Evolutionary conservation across 352 stramenopile species (phyloP).

Genomic region (Phytopythium aichiense): DNA sequence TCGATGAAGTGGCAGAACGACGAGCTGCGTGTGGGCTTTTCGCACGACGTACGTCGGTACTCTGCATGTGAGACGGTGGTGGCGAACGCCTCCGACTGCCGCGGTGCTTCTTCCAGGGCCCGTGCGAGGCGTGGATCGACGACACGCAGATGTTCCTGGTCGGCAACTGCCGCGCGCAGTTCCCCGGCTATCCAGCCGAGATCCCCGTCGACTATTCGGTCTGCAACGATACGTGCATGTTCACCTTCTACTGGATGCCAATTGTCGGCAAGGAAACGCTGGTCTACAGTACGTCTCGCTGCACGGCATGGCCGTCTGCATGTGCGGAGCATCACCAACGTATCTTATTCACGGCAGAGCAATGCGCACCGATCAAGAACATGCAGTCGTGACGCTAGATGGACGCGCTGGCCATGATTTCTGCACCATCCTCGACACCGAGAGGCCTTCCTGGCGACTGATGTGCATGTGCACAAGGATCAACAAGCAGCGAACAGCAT

Average conservation of each 20-base stretch:
- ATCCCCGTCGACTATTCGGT: constrained; percentile 30
- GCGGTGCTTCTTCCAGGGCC: constrained; percentile 8
- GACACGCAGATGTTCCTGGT: constrained; percentile 13
- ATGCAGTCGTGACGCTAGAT: background rate
- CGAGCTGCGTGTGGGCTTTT: constrained; percentile 17
- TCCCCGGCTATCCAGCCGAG: constrained; percentile 18
- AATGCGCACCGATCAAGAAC: constrained; percentile 15
- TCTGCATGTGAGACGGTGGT: background rate
- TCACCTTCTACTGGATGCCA: constrained; percentile 40
- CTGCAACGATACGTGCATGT: constrained; percentile 28
- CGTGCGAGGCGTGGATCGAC: constrained; percentile 29
- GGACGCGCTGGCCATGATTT: background rate
- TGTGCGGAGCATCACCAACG: background rate
- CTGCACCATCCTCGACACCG: background rate
- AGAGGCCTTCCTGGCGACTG: background rate
- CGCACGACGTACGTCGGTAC: constrained; percentile 10
- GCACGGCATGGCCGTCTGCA: background rate
- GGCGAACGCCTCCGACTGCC: background rate
- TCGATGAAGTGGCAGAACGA: constrained; percentile 27
- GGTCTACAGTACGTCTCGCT: constrained; percentile 17
- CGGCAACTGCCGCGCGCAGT: constrained; percentile 22
- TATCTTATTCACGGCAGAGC: background rate
- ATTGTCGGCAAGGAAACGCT: constrained; percentile 23
- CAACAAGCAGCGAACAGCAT: background rate
- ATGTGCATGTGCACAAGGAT: too few relatives aligned